Evolutionary conservation across 805 yeast species (phyloP), one percentile per base, ranked within the genome.

Genomic region (Starmerella roubikii): DNA sequence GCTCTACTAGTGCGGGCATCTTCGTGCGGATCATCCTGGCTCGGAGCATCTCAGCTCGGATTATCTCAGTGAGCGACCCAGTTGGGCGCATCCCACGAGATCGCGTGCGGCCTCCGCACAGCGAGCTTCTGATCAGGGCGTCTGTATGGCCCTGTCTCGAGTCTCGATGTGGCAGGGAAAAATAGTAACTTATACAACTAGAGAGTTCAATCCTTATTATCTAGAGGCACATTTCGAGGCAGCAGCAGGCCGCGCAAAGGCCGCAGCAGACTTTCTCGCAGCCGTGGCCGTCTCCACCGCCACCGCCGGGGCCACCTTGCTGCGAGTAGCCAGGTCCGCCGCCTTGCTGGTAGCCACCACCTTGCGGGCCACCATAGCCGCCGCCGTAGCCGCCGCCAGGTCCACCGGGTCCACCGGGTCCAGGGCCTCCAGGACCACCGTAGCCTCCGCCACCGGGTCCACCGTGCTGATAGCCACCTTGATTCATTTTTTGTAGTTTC

Each of bases 261-360:
- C 61, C 60, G 32, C 60, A 55, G 49, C 59, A 56, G 41, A 57
- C 52, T 27, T 49, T 54, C 35, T 35, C 49, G 40, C 50, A 47
- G 36, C 50, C 41, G 27, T 44, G 35, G 22, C 29, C 32, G 30
- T 29, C 43, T 17, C 26, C 39, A 3, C 37, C 23, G 18, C 31
- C 18, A 30, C 32, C 25, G 29, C 29, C 33, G 26, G 34, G 31
- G 27, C 26, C 24, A 29, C 34, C 10, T 10, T 22, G 24, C 24
- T 22, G 24, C 24, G 7, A 10, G 24, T 22, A 22, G 10, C 7
- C 24, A 7, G 7, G 24, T 10, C 10, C 10, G 24, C 24, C 24
- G 16, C 34, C 39, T 28, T 38, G 34, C n/a, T 30, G 35, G 29
- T 32, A 32, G 12, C 35, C 35, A 12, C 36, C 29, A 9, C 36